phyloP scores from a whole-genome alignment of 208 protist genomes.

The Leishmania tarentolae region DNA sequence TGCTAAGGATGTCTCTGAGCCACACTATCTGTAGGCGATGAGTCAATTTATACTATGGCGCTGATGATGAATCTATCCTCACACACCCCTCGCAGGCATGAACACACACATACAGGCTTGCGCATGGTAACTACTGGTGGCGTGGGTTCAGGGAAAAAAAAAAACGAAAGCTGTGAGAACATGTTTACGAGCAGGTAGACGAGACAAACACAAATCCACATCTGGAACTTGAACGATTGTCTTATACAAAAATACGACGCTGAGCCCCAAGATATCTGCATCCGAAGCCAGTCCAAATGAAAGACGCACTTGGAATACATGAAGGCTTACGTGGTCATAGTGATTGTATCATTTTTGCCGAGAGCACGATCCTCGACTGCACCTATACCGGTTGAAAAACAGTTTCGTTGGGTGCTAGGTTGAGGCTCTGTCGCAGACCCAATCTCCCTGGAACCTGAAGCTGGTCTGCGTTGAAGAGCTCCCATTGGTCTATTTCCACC shows the following conservation, averaged over 20 bases:
- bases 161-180: constrained; percentile 3
- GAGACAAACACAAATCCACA: background rate
- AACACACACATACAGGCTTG: background rate
- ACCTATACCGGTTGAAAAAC: constrained; percentile 37
- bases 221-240: background rate
- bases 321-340: background rate
- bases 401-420: constrained; percentile 3
- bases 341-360: background rate
- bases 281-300: background rate
- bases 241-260: background rate
- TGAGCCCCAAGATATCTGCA: background rate
- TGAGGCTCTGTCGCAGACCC: constrained; percentile 46
- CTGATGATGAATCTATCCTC: background rate
- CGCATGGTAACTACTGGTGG: background rate
- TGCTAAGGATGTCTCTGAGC: background rate
- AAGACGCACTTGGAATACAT: background rate
- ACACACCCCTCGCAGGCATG: background rate
- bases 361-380: background rate
- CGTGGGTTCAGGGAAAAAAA: background rate
- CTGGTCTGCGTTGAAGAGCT: constrained; percentile 89
- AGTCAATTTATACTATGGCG: background rate
- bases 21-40: background rate
- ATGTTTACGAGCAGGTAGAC: background rate
- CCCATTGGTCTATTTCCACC: constrained; percentile 84
- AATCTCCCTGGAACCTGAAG: constrained; percentile 79